Conservation (phyloP, 805 yeast genomes). For the Tetrapisispora arboricola region DNA sequence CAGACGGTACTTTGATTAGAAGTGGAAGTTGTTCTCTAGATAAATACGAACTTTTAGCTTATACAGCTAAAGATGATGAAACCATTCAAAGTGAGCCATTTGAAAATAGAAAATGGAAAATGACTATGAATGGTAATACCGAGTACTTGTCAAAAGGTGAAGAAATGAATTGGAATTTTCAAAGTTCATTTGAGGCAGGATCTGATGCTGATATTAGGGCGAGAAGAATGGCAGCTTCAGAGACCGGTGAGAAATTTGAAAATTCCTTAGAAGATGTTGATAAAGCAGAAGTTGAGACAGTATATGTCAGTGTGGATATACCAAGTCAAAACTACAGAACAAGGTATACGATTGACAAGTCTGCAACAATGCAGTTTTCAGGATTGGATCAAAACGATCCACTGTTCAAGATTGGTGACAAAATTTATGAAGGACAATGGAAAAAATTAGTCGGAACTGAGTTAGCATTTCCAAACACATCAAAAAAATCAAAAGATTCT, state of each 20-base stretch:
- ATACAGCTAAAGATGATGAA: slow-evolving; percentile 7
- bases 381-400: slow-evolving; percentile 49
- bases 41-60: slow-evolving; percentile 34
- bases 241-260: slow-evolving; percentile 5
- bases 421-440: slow-evolving; percentile 70
- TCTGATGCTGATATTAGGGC: slow-evolving; percentile 73
- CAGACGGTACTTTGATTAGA: slow-evolving; percentile 40
- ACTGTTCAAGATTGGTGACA: slow-evolving; percentile 45
- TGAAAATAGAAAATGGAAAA: slow-evolving; percentile 40
- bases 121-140: slow-evolving; percentile 62
- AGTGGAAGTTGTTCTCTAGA: slow-evolving; percentile 86
- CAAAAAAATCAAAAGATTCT: slow-evolving; percentile 10
- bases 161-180: slow-evolving; percentile 91
- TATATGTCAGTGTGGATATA: slow-evolving; percentile 45
- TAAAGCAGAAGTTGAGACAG: slow-evolving; percentile 35
- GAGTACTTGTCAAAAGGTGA: slow-evolving; percentile 67
- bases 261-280: slow-evolving; percentile 3
- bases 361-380: slow-evolving; percentile 40
- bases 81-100: slow-evolving; percentile 8
- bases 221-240: slow-evolving; percentile 26
- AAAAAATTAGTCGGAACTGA: slow-evolving; percentile 70
- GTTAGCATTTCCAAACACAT: slow-evolving; percentile 30
- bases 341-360: slow-evolving; percentile 27
- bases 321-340: slow-evolving; percentile 31
- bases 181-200: slow-evolving; percentile 72